Conservation (phyloP, 257 asterid species). For the Vinca minor region DNA sequence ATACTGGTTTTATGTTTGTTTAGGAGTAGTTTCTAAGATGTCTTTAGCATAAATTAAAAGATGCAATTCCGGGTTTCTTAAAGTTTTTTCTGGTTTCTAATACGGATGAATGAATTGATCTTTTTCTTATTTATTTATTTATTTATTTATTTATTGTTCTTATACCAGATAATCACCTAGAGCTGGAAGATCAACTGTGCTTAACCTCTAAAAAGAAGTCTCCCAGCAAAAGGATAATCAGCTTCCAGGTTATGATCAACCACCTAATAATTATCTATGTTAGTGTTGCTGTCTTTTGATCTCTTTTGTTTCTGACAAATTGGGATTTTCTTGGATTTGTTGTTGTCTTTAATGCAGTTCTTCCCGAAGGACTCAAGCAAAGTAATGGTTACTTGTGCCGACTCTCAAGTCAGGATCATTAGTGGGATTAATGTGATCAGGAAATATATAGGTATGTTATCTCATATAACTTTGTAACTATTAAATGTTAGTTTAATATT, state of each 20-base stretch:
- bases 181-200: slow-evolving; percentile 56
- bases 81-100: background rate
- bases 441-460: slow-evolving; percentile 63
- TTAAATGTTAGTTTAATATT: background rate
- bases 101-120: background rate
- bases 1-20: background rate
- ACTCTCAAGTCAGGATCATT: slow-evolving; percentile 69
- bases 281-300: slow-evolving; percentile 6
- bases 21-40: background rate
- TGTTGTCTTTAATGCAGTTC: slow-evolving; percentile 44
- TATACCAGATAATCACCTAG: slow-evolving; percentile 55
- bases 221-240: slow-evolving; percentile 66
- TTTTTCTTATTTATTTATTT: too few relatives aligned
- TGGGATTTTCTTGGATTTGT: background rate
- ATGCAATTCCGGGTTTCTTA: background rate
- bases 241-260: slow-evolving; percentile 74
- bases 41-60: background rate
- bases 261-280: slow-evolving; percentile 12
- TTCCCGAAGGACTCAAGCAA: slow-evolving; percentile 63
- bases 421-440: slow-evolving; percentile 47
- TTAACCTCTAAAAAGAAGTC: slow-evolving; percentile 71
- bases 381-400: slow-evolving; percentile 74
- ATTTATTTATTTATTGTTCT: slow-evolving; percentile 4
- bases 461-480: slow-evolving; percentile 4
- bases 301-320: background rate